phyloP scores from a whole-genome alignment of 1,139 yeast genomes.

The Casaregolazyma suthepensis region DNA sequence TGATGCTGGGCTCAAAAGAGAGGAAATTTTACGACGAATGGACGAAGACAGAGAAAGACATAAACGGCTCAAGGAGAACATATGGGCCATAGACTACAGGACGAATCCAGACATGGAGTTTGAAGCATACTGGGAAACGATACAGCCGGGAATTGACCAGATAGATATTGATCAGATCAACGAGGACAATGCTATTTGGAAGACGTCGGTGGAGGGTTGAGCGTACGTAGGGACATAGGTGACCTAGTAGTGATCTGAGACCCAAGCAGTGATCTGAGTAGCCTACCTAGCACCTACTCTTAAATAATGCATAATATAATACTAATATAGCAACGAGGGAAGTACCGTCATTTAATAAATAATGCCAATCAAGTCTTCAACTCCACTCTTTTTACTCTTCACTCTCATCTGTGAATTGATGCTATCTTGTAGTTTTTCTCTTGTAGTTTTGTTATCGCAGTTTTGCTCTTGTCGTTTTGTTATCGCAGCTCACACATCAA shows the following conservation, averaged over 20 bases:
- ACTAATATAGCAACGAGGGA: background rate
- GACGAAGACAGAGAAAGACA: slow-evolving; percentile 85
- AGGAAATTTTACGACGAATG: slow-evolving; percentile 65
- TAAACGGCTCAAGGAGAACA: slow-evolving; percentile 66
- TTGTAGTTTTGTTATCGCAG: too few species aligned
- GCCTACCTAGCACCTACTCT: too few species aligned
- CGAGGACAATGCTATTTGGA: slow-evolving; percentile 45
- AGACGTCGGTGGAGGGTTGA: slow-evolving; percentile 1
- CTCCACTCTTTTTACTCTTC: background rate
- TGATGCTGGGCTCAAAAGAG: slow-evolving; percentile 22
- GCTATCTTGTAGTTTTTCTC: too few species aligned
- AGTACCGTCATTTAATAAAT: background rate
- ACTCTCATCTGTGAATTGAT: background rate
- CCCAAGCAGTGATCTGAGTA: too few species aligned
- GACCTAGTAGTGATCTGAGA: too few species aligned
- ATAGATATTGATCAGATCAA: slow-evolving; percentile 48
- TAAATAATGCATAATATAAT: background rate
- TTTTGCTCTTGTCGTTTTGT: background rate
- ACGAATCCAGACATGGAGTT: slow-evolving; percentile 52
- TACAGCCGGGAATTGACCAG: slow-evolving; percentile 37
- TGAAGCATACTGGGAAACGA: slow-evolving; percentile 48
- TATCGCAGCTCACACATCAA: slow-evolving; percentile 2
- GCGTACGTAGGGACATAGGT: too few species aligned
- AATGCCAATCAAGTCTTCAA: background rate
- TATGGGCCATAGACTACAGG: slow-evolving; percentile 59